phyloP scores from a whole-genome alignment of 768 basidiomycete species.

The Russula compacta region DNA sequence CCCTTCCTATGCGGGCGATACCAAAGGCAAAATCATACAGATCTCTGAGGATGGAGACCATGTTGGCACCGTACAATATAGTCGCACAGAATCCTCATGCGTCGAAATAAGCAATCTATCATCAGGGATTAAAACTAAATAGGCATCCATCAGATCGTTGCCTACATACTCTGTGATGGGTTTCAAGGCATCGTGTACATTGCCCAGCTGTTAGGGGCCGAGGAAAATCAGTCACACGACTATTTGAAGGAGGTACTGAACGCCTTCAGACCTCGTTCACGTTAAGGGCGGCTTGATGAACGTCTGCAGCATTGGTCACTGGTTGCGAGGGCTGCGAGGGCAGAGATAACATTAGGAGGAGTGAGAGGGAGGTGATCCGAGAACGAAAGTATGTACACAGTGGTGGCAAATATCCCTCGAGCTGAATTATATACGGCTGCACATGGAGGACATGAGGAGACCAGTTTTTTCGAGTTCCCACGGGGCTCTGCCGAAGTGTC shows the following conservation, averaged over 20 bases:
- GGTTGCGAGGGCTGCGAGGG: conserved; percentile 3
- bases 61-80: conserved; percentile 61
- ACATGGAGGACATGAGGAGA: conserved; percentile 1
- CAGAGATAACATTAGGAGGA: conserved; percentile 6
- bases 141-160: neutral
- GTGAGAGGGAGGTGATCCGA: neutral
- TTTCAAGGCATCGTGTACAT: conserved; percentile 47
- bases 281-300: neutral
- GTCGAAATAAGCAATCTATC: conserved; percentile 43
- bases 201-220: conserved; percentile 35
- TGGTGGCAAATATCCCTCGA: conserved; percentile 10
- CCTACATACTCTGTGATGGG: conserved; percentile 49
- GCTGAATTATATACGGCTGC: neutral
- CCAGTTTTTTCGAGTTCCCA: neutral
- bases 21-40: conserved; percentile 35
- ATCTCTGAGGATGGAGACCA: conserved; percentile 50
- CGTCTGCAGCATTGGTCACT: neutral
- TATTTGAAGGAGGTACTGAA: neutral
- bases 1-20: neutral
- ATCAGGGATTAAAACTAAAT: neutral
- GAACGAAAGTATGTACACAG: neutral
- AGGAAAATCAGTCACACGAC: conserved; percentile 10
- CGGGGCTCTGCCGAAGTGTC: conserved; percentile 6
- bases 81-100: conserved; percentile 35
- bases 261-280: conserved; percentile 14